Evolutionary conservation across 345 rosid genomes (phyloP).

Genomic region (Acer negundo): DNA sequence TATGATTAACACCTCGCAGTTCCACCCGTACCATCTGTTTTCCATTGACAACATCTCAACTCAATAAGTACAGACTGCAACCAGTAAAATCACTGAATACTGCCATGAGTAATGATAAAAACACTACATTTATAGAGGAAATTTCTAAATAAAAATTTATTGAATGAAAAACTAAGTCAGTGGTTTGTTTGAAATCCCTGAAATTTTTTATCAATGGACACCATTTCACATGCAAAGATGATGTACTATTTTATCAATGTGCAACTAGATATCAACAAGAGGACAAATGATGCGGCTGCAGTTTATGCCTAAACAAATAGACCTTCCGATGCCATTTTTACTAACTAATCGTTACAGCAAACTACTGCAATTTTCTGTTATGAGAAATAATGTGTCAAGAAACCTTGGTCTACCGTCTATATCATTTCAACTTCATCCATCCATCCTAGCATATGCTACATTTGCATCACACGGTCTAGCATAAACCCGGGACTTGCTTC

Average conservation of each 20-base stretch:
- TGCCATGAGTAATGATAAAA: not conserved
- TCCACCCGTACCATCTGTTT: conserved; percentile 67
- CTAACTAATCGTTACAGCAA: not conserved
- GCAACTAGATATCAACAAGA: not conserved
- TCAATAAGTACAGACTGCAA: not conserved
- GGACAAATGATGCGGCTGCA: not conserved
- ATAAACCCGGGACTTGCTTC: too few relatives aligned
- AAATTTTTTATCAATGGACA: not conserved
- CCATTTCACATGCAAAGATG: not conserved
- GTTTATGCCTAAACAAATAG: not conserved
- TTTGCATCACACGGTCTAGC: not conserved
- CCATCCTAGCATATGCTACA: not conserved
- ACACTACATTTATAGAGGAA: not conserved
- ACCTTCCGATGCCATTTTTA: not conserved
- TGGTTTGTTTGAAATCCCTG: not conserved
- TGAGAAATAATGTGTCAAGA: conserved; percentile 5
- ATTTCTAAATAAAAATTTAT: not conserved
- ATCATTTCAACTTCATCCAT: not conserved
- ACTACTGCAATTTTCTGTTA: not conserved
- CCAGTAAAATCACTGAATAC: not conserved
- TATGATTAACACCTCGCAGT: conserved; percentile 55
- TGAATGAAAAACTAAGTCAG: not conserved
- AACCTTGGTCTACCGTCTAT: not conserved
- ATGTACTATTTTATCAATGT: not conserved
- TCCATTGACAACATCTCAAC: conserved; percentile 21